These are phyloP conservation scores for Silene noctiflora DNA, from an alignment of 179 eudicot species.

Conservation along the genomic window DNA sequence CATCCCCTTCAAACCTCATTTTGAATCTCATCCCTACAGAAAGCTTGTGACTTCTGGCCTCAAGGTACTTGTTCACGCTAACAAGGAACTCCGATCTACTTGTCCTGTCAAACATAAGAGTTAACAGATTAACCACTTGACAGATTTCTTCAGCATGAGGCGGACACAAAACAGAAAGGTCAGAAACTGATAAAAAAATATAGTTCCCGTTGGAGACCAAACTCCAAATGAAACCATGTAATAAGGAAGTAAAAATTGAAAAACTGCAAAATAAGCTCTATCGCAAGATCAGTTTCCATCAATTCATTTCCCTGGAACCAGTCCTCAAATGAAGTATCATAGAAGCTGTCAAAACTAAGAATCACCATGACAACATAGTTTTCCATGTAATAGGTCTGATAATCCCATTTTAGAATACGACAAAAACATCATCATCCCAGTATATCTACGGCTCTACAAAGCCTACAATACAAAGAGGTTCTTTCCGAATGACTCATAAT, in stretches of 20 bases:
- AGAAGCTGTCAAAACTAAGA: no score
- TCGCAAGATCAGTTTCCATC: no score
- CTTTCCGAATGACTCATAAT: not conserved
- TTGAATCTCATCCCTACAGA: slow-evolving; percentile 91
- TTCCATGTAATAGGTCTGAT: not conserved
- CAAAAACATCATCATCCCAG: no score
- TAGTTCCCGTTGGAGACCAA: not conserved
- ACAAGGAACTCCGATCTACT: slow-evolving; percentile 83
- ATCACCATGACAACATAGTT: not conserved
- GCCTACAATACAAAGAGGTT: no score
- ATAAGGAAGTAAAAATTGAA: not conserved
- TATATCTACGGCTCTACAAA: no score
- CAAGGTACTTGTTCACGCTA: slow-evolving; percentile 83
- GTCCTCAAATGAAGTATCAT: not conserved
- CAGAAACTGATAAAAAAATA: not conserved
- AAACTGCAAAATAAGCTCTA: not conserved
- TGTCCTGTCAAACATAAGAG: slow-evolving; percentile 47
- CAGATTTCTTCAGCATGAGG: not conserved
- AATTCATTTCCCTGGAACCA: not conserved
- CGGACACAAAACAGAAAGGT: not conserved
- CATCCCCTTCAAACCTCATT: slow-evolving; percentile 94
- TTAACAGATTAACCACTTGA: not conserved
- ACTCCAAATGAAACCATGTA: not conserved
- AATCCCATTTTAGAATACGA: no score
- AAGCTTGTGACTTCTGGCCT: slow-evolving; percentile 65